A percentile compares a stretch with the other conserved stretches of the same genome.
phyloP scores from a whole-genome alignment of 768 basidiomycete species.

The Amanita pseudoporphyria region DNA sequence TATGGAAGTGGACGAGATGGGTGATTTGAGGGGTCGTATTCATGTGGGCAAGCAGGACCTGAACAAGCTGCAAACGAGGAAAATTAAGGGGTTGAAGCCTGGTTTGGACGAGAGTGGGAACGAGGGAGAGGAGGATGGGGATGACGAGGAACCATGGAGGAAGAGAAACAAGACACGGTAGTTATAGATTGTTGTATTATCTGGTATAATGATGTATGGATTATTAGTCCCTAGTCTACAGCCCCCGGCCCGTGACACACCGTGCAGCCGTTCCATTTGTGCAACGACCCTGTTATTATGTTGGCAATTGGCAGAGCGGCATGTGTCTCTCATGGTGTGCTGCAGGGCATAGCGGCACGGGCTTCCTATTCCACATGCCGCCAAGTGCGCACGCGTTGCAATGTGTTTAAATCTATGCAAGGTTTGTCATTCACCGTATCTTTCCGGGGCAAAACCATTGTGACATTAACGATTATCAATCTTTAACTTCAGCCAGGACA shows the following conservation, averaged over 20 bases:
- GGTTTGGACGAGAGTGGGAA: constrained; percentile 14
- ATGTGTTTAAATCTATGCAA: constrained; percentile 4
- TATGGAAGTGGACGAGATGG: constrained; percentile 96
- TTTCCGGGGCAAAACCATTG: background rate
- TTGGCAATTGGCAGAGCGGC: background rate
- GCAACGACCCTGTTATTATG: background rate
- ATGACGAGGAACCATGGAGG: constrained; percentile 7
- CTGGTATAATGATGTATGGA: background rate
- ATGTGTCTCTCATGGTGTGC: background rate
- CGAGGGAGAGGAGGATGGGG: constrained; percentile 13
- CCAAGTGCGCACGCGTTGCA: background rate
- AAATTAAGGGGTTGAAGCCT: constrained; percentile 82
- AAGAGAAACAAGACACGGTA: constrained; percentile 8
- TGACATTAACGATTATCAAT: background rate
- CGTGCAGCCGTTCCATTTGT: too few relatives aligned
- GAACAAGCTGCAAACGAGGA: constrained; percentile 75
- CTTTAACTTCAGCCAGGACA: background rate
- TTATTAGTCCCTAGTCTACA: too few relatives aligned
- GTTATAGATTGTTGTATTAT: background rate
- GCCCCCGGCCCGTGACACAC: too few relatives aligned
- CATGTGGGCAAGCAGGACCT: constrained; percentile 90
- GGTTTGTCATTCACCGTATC: constrained; percentile 1
- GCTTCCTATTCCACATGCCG: background rate
- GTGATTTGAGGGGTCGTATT: constrained; percentile 83
- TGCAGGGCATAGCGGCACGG: background rate